These are phyloP conservation scores for Yarrowia galli DNA, from an alignment of 1,139 yeast genomes.

Conservation along the genomic window DNA sequence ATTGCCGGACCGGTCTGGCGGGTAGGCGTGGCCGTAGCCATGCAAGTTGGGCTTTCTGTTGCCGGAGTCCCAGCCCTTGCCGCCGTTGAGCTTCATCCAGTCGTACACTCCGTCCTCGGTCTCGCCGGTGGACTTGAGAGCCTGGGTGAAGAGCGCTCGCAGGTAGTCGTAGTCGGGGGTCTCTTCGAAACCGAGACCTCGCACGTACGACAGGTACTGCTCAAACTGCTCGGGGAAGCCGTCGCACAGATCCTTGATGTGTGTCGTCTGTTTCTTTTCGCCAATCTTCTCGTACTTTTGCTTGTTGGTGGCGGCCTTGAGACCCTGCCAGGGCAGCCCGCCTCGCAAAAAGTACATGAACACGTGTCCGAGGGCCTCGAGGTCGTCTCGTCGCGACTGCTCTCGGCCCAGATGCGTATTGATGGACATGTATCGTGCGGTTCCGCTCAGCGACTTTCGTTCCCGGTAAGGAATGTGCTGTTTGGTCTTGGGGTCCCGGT, in stretches of 20 bases:
- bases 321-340: conserved; percentile 97
- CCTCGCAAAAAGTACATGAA: conserved; percentile 93
- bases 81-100: conserved; percentile 92
- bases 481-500: conserved; percentile 92
- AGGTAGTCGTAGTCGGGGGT: conserved; percentile 93
- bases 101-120: conserved; percentile 87
- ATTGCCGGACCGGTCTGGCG: conserved; percentile 51
- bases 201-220: conserved; percentile 81
- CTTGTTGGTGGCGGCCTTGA: conserved; percentile 97
- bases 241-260: conserved; percentile 76
- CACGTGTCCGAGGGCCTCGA: conserved; percentile 95
- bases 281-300: conserved; percentile 97
- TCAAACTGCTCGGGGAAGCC: conserved; percentile 89
- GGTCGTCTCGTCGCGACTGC: conserved; percentile 93
- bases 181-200: conserved; percentile 86
- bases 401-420: conserved; percentile 97
- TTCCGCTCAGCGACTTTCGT: conserved; percentile 91
- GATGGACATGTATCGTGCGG: conserved; percentile 97
- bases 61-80: conserved; percentile 89
- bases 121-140: conserved; percentile 73
- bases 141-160: conserved; percentile 75
- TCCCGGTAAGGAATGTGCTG: conserved; percentile 97
- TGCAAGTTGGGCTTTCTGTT: conserved; percentile 89
- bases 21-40: conserved; percentile 82
- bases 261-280: conserved; percentile 87